Evolutionary conservation across 805 yeast genomes (phyloP), one percentile per base, ranked within the genome.

Genomic region (Saccharomycopsis oosterbeekiorum): DNA sequence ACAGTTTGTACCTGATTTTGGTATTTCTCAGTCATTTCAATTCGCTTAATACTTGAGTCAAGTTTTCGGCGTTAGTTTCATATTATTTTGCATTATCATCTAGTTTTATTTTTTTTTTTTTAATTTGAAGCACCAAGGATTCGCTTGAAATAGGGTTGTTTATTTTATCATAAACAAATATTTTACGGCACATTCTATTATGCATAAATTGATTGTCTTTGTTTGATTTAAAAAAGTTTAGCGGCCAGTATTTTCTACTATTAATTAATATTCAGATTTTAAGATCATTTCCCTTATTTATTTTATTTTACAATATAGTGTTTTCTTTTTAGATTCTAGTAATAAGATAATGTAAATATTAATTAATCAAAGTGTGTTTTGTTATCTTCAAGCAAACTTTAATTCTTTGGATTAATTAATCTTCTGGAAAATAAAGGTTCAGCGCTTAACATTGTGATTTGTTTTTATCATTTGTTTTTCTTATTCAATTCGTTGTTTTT

Each of bases 1-100:
- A 56, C 73, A 76, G 34, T 82, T 79, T 68, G 78, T 80, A 14
- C 80, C 81, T 2, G 80, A 79, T 62, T 73, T 76, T 10, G 84
- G 84, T 2, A 68, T 73, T n/a, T 57, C 59, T 17, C 43, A 58
- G 14, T 19, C 51, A 19, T 61, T 58, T 54, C 61, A 59, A 17
- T 57, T 60, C 56, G 56, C 37, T 26, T 60, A 51, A 50, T 9
- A 9, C 21, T 26, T 57, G 24, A 10, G 6, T 29, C 6, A 6
- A 29, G 6, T 29, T 29, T 29, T 29, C 6, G 34, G 34, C 34
- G 3, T 29, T 29, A 6, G 34, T 29, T 29, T 29, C 34, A 29
- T 29, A 29, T 29, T 6, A 29, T 4, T 29, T 29, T 29, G 34
- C 41, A 10, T 12, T 37, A 37, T 36, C 39, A 37, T 24, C 26